A percentile compares a stretch with the other conserved stretches of the same genome.
Conservation (phyloP, 2,329 filamentous ascomycete species). For the Calonectria crousiana region DNA sequence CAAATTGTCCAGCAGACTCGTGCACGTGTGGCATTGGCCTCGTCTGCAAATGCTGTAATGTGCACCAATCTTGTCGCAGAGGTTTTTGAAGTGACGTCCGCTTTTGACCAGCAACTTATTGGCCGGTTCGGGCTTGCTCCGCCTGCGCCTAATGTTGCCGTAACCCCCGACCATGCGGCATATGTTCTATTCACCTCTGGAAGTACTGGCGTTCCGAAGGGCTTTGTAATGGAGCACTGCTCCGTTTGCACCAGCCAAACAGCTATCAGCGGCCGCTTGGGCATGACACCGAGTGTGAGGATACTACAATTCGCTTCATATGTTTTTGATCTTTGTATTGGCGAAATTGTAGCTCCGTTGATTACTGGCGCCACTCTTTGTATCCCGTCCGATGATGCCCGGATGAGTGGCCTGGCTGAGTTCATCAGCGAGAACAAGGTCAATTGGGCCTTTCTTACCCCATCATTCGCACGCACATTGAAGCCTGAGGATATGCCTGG, state of each 20-base stretch:
- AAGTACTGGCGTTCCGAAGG: constrained; percentile 2
- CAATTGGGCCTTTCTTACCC: constrained; percentile 10
- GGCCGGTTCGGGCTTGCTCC: background rate
- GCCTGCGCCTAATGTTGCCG: background rate
- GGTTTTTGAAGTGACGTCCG: background rate
- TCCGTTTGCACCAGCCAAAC: constrained; percentile 9
- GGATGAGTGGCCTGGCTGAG: background rate
- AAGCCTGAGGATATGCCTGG: constrained; percentile 6
- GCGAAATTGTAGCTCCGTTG: background rate
- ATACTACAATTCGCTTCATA: constrained; percentile 10
- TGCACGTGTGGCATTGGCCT: background rate
- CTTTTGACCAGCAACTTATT: background rate
- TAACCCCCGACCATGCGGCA: background rate
- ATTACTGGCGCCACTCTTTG: constrained; percentile 1
- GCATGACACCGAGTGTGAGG: background rate
- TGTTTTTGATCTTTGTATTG: constrained; percentile 10
- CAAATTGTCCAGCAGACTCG: constrained; percentile 9
- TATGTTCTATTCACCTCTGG: constrained; percentile 17
- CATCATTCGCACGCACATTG: background rate
- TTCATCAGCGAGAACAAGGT: background rate
- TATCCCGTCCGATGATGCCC: constrained; percentile 1
- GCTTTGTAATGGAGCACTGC: constrained; percentile 29
- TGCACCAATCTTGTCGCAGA: background rate
- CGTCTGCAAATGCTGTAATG: constrained; percentile 10
- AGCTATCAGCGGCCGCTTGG: background rate